Base-by-base conservation (phyloP, 2,329 filamentous ascomycete species). In the Nothopassalora personata region DNA sequence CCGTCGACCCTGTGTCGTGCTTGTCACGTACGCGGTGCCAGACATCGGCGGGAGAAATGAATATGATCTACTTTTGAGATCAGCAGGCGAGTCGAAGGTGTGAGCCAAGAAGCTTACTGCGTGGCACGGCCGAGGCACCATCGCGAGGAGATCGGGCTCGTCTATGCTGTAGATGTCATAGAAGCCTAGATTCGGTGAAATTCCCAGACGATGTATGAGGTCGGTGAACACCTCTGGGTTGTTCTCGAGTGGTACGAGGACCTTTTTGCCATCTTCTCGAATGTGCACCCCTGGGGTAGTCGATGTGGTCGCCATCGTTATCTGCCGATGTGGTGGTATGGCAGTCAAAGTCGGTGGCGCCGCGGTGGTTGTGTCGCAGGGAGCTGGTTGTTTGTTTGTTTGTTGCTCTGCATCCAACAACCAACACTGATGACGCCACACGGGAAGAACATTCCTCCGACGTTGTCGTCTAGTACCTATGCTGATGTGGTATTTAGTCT, bases 151-250 rank as follows among this genome's bases (percentile, higher is more conserved):
- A 31, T 79, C 77, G 1, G 75, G 72, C n/a, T 82, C 79, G 47
- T 78, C 76, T 59, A 83, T 73, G 45, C 76, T 79, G 70, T 81
- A 80, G 61, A 84, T 68, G 65, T 85, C 82, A 67, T 82, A 75
- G 70, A 83, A 84, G 36, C 70, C 71, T 33, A 84, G 75, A 33
- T 72, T 62, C 2, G 70, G 64, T 3, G 77, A 76, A 33, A 84
- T 69, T 13, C 80, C 80, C 1, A 85, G 76, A n/a, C 74, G 71
- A 58, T 74, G 72, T 36, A 78, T 76, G 27, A 85, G 76, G 46
- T 74, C 70, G 47, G 75, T 77, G 71, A 84, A 79, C 15, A 84
- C 79, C 46, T 77, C 73, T 4, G 82, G 82, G 65, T 84, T 83
- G 72, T 83, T 84, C 62, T 85, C 81, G 71, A 69, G 63, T 5